phyloP scores from a whole-genome alignment of 768 basidiomycete species.

The Lepiota venenata region DNA sequence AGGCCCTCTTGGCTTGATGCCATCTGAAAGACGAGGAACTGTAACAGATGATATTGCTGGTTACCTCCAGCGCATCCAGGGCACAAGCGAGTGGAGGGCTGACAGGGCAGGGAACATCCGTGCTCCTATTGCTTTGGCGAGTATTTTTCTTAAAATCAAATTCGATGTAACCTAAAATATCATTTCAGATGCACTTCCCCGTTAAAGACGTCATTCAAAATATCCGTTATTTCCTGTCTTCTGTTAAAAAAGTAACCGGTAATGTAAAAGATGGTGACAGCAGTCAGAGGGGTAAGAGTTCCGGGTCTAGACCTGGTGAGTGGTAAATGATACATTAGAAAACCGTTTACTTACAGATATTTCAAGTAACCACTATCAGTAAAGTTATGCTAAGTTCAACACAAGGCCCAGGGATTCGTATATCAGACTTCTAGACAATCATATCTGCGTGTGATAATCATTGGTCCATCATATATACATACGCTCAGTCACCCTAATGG shows the following conservation, averaged over 20 bases:
- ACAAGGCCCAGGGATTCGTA: conserved; percentile 86
- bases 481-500: conserved; percentile 12
- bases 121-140: conserved; percentile 74
- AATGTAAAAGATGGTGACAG: conserved; percentile 55
- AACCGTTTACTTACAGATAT: conserved; percentile 6
- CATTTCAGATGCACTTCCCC: conserved; percentile 66
- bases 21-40: conserved; percentile 88
- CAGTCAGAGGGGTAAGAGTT: conserved; percentile 32
- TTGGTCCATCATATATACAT: not conserved
- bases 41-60: conserved; percentile 87
- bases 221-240: conserved; percentile 67
- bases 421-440: conserved; percentile 63
- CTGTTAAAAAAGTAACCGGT: conserved; percentile 74
- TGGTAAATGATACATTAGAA: conserved; percentile 6
- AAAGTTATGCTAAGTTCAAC: conserved; percentile 82
- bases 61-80: conserved; percentile 76
- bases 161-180: not conserved
- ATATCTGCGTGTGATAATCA: not conserved
- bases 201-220: conserved; percentile 77
- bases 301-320: conserved; percentile 48
- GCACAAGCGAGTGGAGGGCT: conserved; percentile 90
- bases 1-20: conserved; percentile 94
- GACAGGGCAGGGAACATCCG: conserved; percentile 85
- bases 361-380: conserved; percentile 68
- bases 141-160: conserved; percentile 15